Evolutionary conservation across 495 filamentous ascomycete genomes (phyloP).

Genomic region (Lepidopterella palustris): DNA sequence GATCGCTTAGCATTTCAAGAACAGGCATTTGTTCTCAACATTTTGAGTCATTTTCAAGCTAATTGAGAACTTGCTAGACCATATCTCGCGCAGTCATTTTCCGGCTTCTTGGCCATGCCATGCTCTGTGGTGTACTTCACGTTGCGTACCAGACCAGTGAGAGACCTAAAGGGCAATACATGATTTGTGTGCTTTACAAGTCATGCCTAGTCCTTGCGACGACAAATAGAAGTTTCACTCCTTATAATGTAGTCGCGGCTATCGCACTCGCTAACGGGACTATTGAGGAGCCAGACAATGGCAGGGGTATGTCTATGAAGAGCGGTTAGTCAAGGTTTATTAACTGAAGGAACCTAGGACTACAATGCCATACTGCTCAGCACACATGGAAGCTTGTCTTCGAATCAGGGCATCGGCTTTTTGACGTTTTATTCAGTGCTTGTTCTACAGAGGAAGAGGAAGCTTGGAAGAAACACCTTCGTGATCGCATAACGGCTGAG

Average conservation of each 20-base stretch:
- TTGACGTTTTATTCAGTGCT: constrained; percentile 82
- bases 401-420: constrained; percentile 65
- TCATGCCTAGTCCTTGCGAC: constrained; percentile 74
- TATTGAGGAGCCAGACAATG: constrained; percentile 73
- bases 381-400: constrained; percentile 95
- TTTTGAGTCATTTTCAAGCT: neutral
- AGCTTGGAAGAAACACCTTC: constrained; percentile 60
- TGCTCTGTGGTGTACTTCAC: constrained; percentile 80
- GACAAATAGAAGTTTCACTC: constrained; percentile 50
- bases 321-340: constrained; percentile 21
- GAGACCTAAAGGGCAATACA: constrained; percentile 66
- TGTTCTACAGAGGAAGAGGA: constrained; percentile 76
- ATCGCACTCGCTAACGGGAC: constrained; percentile 63
- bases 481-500: constrained; percentile 36
- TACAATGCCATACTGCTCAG: constrained; percentile 77
- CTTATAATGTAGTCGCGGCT: constrained; percentile 68
- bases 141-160: constrained; percentile 70
- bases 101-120: constrained; percentile 72
- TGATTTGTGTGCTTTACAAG: constrained; percentile 81
- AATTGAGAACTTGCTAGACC: constrained; percentile 17
- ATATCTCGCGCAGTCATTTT: constrained; percentile 41
- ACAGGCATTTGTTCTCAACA: constrained; percentile 47
- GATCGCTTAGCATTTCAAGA: constrained; percentile 68
- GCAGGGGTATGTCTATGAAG: constrained; percentile 52
- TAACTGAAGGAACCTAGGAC: constrained; percentile 45